A percentile compares a stretch with the other conserved stretches of the same genome.
These are phyloP conservation scores for Microbotryum scabiosae DNA, from an alignment of 1,284 basidiomycete genomes.

Conservation along the genomic window DNA sequence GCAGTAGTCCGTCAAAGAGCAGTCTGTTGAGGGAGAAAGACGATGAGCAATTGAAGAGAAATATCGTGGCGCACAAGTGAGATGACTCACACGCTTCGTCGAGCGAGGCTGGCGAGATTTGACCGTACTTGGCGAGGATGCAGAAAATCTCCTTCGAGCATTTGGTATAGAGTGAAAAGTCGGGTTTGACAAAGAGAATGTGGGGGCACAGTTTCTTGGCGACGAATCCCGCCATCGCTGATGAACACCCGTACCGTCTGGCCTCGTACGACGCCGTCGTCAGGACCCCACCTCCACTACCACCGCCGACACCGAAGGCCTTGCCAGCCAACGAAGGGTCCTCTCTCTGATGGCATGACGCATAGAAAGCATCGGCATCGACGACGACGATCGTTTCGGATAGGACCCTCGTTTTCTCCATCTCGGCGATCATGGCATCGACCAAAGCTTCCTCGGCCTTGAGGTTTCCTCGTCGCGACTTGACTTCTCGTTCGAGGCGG, in stretches of 20 bases:
- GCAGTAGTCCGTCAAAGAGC: constrained; percentile 28
- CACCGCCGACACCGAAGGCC: constrained; percentile 66
- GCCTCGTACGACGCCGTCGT: constrained; percentile 87
- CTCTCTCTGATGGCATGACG: constrained; percentile 58
- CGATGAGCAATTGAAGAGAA: too few species aligned
- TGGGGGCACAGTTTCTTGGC: constrained; percentile 89
- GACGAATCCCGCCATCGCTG: constrained; percentile 57
- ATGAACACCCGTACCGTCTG: constrained; percentile 58
- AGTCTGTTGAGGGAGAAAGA: background rate
- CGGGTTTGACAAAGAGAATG: constrained; percentile 58
- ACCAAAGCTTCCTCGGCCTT: constrained; percentile 46
- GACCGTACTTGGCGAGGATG: constrained; percentile 30
- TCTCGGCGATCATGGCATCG: constrained; percentile 53
- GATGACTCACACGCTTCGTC: constrained; percentile 33
- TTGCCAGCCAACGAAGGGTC: constrained; percentile 49
- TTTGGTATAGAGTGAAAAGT: constrained; percentile 38
- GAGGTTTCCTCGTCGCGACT: background rate
- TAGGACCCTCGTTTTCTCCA: constrained; percentile 69
- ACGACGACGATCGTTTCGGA: constrained; percentile 76
- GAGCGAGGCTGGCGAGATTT: constrained; percentile 32
- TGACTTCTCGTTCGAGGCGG: constrained; percentile 1
- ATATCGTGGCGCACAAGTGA: background rate
- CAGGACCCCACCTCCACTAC: constrained; percentile 52
- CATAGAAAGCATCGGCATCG: constrained; percentile 57
- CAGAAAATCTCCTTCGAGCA: constrained; percentile 38